Evolutionary conservation across 1,284 basidiomycete genomes (phyloP).

Genomic region (Garcileccinum viscosum): DNA sequence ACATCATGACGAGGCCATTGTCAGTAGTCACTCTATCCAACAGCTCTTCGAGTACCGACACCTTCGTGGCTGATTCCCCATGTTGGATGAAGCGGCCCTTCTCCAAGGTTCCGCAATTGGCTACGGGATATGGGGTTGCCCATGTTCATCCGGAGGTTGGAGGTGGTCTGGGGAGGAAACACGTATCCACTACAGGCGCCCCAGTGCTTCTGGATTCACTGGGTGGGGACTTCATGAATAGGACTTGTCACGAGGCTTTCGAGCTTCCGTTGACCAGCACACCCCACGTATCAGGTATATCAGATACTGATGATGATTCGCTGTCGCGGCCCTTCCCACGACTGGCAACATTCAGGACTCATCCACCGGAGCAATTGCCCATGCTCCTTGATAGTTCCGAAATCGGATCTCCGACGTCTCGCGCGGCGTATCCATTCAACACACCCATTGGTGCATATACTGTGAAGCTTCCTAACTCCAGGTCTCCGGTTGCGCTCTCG

Average conservation of each 20-base stretch:
- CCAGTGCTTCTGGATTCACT: not conserved
- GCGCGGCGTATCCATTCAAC: constrained; percentile 10
- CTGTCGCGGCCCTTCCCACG: not conserved
- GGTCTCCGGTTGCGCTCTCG: not conserved
- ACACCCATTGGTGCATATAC: constrained; percentile 5
- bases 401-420: constrained; percentile 4
- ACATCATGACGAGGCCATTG: constrained; percentile 5
- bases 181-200: not conserved
- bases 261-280: constrained; percentile 27
- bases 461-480: constrained; percentile 27
- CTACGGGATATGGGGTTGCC: not conserved
- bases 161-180: not conserved
- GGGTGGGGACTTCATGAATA: not conserved
- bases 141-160: not conserved
- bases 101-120: constrained; percentile 14
- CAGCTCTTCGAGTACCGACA: constrained; percentile 27
- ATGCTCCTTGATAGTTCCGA: not conserved
- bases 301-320: not conserved
- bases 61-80: constrained; percentile 33
- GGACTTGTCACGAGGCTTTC: constrained; percentile 12
- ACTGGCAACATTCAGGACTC: not conserved
- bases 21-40: constrained; percentile 19
- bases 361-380: not conserved
- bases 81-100: constrained; percentile 18
- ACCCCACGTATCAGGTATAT: constrained; percentile 11